Evolutionary conservation across 345 rosid genomes (phyloP).

Genomic region (Eucalyptus caleyi): DNA sequence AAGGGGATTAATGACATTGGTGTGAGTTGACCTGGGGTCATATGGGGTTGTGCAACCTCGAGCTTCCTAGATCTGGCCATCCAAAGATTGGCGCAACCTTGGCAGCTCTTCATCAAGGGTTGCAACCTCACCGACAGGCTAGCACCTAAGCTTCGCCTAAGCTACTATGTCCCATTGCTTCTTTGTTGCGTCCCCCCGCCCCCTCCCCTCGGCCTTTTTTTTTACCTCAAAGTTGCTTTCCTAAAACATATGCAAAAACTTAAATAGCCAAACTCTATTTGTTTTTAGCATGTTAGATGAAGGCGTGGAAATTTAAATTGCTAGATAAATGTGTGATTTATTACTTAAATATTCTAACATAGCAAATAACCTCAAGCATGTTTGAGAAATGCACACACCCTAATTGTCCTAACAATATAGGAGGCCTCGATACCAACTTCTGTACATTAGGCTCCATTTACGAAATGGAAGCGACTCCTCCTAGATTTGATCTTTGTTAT

Average conservation of each 20-base stretch:
- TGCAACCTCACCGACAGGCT: fast-evolving
- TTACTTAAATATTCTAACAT: fast-evolving
- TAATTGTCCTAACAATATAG: neutral
- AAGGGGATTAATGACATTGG: no score
- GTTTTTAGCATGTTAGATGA: fast-evolving
- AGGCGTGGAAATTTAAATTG: fast-evolving
- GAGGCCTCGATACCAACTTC: neutral
- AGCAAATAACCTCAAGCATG: fast-evolving
- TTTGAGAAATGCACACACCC: neutral
- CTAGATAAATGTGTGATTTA: fast-evolving
- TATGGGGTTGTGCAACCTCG: fast-evolving
- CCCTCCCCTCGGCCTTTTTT: no score
- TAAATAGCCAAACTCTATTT: no score
- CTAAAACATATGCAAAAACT: fast-evolving
- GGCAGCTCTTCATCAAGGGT: no score
- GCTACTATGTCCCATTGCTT: fast-evolving
- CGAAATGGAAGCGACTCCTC: neutral
- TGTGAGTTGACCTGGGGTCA: no score
- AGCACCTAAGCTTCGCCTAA: fast-evolving
- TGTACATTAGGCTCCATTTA: no score
- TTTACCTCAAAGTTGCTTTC: no score
- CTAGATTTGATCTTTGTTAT: neutral
- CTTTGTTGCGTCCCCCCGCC: no score
- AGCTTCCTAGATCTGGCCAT: no score
- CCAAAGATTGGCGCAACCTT: no score